Evolutionary conservation across 768 basidiomycete species (phyloP), one percentile per base, ranked within the genome.

Genomic region (Termitomyces sp.): DNA sequence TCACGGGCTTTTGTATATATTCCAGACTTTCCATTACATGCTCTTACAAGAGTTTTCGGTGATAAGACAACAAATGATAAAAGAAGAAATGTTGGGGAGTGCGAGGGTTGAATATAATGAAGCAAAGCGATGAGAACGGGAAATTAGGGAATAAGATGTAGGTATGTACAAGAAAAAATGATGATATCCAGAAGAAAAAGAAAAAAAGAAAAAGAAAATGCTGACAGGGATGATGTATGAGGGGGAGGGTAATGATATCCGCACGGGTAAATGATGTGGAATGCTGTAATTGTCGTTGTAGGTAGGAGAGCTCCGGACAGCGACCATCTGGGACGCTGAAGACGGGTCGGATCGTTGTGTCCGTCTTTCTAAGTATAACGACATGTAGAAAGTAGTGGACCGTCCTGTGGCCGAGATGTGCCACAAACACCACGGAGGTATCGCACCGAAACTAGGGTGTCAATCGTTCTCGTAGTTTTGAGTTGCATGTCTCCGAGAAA

Each of bases 71-170:
- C 55, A 56, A 36, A 40, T 36, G 50, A 46, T 49, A 47, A 30
- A 61, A 39, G 47, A 53, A 60, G n/a, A 58, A 56, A 65, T 65
- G 54, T 57, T 16, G 52, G 24, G n/a, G 58, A 34, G 60, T 54
- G 59, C 18, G 54, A 56, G 24, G 22, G 42, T 47, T 46, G 48
- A 56, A 60, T 57, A 65, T 62, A 57, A 64, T 58, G 62, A 60
- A 64, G 64, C 61, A 62, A 55, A 44, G 53, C 40, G 56, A 60
- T 40, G 51, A 57, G 56, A 54, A 59, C 48, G 37, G 53, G 8
- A 37, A 59, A 64, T 52, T 57, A 65, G 49, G 61, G 46, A 40
- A 62, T 56, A 56, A 62, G 55, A 62, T 56, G 51, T 56, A 59
- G 46, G 51, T 55, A 56, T 56, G 55, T 62, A 59, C 58, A 61